These are phyloP conservation scores for Ensete glaucum DNA, from an alignment of 176 grass and related monocot species.

Conservation along the genomic window DNA sequence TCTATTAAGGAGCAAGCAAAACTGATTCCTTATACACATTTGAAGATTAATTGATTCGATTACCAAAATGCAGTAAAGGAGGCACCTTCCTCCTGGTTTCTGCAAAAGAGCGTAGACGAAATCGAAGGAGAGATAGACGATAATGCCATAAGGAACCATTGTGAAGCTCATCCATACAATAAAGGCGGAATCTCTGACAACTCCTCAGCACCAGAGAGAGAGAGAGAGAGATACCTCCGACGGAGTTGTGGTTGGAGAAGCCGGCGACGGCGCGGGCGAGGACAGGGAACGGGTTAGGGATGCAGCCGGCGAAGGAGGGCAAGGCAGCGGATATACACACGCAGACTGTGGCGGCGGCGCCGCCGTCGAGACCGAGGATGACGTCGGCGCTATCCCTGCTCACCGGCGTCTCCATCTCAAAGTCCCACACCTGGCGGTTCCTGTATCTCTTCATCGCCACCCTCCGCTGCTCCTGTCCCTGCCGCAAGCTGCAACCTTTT, in stretches of 20 bases:
- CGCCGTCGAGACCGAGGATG: constrained; percentile 78
- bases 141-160: not conserved
- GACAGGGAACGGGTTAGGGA: constrained; percentile 28
- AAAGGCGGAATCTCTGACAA: not conserved
- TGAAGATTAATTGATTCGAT: no score
- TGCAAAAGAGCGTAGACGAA: no score
- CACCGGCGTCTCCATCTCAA: constrained; percentile 1
- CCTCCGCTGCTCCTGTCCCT: not conserved
- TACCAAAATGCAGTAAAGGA: not conserved
- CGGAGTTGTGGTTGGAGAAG: constrained; percentile 91
- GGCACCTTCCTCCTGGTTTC: not conserved
- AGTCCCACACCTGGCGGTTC: constrained; percentile 1
- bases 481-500: no score
- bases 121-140: not conserved
- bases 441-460: constrained; percentile 4
- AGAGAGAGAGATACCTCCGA: constrained; percentile 42
- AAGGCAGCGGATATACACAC: constrained; percentile 68
- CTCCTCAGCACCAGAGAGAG: no score
- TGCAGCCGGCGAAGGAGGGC: constrained; percentile 20
- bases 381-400: constrained; percentile 30
- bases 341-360: constrained; percentile 87
- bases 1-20: no score
- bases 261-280: constrained; percentile 73
- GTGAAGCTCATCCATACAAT: not conserved
- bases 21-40: no score